Evolutionary conservation across 345 rosid genomes (phyloP).

Genomic region (Aquilaria sinensis): DNA sequence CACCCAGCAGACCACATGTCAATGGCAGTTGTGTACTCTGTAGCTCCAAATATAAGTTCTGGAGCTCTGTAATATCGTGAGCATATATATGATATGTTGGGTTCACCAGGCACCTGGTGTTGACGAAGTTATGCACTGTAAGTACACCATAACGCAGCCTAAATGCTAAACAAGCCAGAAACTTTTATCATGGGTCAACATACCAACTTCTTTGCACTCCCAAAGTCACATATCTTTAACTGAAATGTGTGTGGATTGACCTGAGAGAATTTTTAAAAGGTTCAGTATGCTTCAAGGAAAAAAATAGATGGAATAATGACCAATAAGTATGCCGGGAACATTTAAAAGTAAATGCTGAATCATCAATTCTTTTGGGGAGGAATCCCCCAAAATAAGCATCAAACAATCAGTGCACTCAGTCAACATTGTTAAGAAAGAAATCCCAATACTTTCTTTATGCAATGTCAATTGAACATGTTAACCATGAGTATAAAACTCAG

Average conservation of each 20-base stretch:
- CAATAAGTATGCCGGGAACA: neutral
- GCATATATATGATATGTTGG: constrained; percentile 95
- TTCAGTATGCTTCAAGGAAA: constrained; percentile 1
- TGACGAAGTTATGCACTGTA: neutral
- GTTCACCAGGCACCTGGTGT: constrained; percentile 90
- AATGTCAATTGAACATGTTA: too few relatives aligned
- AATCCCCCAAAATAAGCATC: neutral
- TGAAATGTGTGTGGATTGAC: constrained; percentile 88
- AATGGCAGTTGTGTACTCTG: constrained; percentile 92
- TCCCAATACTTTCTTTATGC: too few relatives aligned
- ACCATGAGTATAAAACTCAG: too few relatives aligned
- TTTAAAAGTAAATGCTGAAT: neutral
- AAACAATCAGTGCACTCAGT: neutral
- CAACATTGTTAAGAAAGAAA: too few relatives aligned
- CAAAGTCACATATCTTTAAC: constrained; percentile 93
- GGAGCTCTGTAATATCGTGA: constrained; percentile 98
- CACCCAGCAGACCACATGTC: constrained; percentile 99
- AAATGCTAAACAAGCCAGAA: constrained; percentile 3
- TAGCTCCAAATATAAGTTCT: constrained; percentile 96
- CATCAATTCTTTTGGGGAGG: too few relatives aligned
- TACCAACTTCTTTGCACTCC: constrained; percentile 99
- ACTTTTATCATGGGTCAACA: constrained; percentile 13
- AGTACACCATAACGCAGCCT: neutral
- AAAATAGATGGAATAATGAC: neutral
- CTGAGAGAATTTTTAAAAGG: constrained; percentile 32